Percentiles rank a stretch among this genome's conserved stretches.
Evolutionary conservation across 495 filamentous ascomycete species (phyloP).

Genomic region (Penicillium canescens): DNA sequence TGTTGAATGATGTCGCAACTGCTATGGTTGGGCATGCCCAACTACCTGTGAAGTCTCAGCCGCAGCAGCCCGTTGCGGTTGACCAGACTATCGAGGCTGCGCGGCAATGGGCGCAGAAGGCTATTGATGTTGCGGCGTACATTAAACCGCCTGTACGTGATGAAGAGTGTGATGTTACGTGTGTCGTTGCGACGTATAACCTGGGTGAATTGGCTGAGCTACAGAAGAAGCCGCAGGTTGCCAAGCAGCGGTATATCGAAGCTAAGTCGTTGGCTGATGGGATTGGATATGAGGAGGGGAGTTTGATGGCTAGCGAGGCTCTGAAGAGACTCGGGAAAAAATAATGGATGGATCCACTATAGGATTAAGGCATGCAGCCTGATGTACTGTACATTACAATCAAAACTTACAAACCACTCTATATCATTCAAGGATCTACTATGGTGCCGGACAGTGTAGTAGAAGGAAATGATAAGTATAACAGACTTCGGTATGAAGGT

Average conservation of each 20-base stretch:
- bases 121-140: slow-evolving; percentile 58
- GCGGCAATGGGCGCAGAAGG: slow-evolving; percentile 71
- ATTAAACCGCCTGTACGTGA: slow-evolving; percentile 63
- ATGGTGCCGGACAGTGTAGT: neutral
- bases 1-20: slow-evolving; percentile 45
- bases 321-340: slow-evolving; percentile 45
- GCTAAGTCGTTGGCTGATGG: slow-evolving; percentile 61
- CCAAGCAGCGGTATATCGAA: slow-evolving; percentile 55
- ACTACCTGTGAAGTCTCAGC: slow-evolving; percentile 42
- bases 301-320: slow-evolving; percentile 52
- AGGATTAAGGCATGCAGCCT: neutral
- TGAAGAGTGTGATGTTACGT: slow-evolving; percentile 82
- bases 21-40: slow-evolving; percentile 35
- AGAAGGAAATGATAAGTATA: neutral
- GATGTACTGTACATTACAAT: slow-evolving; percentile 28
- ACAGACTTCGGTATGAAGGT: neutral
- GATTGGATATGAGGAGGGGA: slow-evolving; percentile 64
- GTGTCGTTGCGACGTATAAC: slow-evolving; percentile 81
- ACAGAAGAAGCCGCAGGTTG: slow-evolving; percentile 63
- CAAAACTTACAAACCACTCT: slow-evolving; percentile 9
- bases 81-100: slow-evolving; percentile 60
- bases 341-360: slow-evolving; percentile 6
- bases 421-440: neutral
- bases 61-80: slow-evolving; percentile 38
- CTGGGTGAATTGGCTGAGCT: slow-evolving; percentile 79